Base-by-base conservation (phyloP, 164 flowering plant genomes). In the Kalanchoe fedtschenkoi region DNA sequence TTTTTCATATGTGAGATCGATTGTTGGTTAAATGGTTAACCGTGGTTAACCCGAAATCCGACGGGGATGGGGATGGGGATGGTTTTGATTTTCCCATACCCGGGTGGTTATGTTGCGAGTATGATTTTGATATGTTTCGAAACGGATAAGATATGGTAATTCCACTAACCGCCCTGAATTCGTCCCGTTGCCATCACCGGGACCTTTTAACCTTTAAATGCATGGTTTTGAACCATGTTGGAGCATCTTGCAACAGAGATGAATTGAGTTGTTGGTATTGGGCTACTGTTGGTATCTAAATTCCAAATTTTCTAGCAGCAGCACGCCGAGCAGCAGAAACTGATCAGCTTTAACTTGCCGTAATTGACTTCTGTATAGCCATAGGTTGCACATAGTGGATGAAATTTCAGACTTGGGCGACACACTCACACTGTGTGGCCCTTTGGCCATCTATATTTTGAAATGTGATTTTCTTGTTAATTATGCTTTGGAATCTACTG, bases 201-300 rank as follows among this genome's bases (percentile, higher is more conserved):
- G 14, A 11, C 32, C 32, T 26, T 51, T 51, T 24, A 5, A 11
- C 4, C 56, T 10, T 51, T 51, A 26, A 51, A 51, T 51, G 17
- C 15, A 28, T 26, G 15, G 28, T 26, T 51, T 51, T 51, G 56
- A 26, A 51, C 16, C 32, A 51, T 26, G 56, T 11, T 26, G 33
- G 32, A 26, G 2, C 32, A 10, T 51, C 32, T 26, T 26, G 54
- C 53, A 47, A 47, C 29, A 47, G 54, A 47, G 54, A 19, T 15
- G 9, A 47, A 9, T 47, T 21, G 22, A 6, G 54, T 29, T 6
- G 54, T 47, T 21, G 22, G 54, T 51, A 9, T 47, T 47, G 54
- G 21, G 13, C 54, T n/a, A n/a, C 54, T 47, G 54, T 47, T 47
- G 54, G 54, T 6, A 47, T 21, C 56, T 51, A 51, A 51, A 51